Evolutionary conservation across 805 yeast species (phyloP).

Genomic region (Monosporozyma yasuniensis): DNA sequence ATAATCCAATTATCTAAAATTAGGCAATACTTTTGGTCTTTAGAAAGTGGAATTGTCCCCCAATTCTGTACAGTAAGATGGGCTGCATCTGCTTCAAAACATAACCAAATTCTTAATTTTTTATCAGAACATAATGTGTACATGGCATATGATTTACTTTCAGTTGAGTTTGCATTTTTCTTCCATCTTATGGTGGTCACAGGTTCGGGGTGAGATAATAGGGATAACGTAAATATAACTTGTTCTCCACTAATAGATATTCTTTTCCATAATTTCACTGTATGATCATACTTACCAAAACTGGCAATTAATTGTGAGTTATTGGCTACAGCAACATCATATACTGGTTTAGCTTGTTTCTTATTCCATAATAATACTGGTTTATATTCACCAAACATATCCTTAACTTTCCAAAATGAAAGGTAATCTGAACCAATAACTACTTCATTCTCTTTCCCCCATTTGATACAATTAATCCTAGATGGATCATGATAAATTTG

Average conservation of each 20-base stretch:
- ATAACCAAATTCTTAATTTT: slow-evolving; percentile 58
- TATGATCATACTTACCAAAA: slow-evolving; percentile 50
- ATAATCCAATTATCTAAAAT: slow-evolving; percentile 36
- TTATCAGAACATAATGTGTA: slow-evolving; percentile 59
- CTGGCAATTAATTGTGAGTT: slow-evolving; percentile 62
- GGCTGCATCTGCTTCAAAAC: slow-evolving; percentile 51
- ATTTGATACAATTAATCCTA: slow-evolving; percentile 37
- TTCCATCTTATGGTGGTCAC: slow-evolving; percentile 58
- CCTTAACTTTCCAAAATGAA: slow-evolving; percentile 42
- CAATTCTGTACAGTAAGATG: slow-evolving; percentile 44
- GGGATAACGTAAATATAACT: slow-evolving; percentile 57
- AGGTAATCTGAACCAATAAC: slow-evolving; percentile 51
- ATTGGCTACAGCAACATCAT: slow-evolving; percentile 49
- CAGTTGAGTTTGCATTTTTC: slow-evolving; percentile 13
- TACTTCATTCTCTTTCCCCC: slow-evolving; percentile 52
- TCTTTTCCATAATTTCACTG: slow-evolving; percentile 74
- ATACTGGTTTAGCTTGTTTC: slow-evolving; percentile 53
- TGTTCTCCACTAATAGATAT: slow-evolving; percentile 56
- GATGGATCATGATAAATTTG: slow-evolving; percentile 28
- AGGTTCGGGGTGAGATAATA: slow-evolving; percentile 54
- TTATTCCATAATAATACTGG: slow-evolving; percentile 33
- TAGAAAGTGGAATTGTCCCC: slow-evolving; percentile 37
- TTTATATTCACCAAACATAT: slow-evolving; percentile 36
- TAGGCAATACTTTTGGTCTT: slow-evolving; percentile 28
- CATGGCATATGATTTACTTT: slow-evolving; percentile 37